A percentile compares a stretch with the other conserved stretches of the same genome.
phyloP scores from a whole-genome alignment of 768 basidiomycete species.

The Mycena galopus region DNA sequence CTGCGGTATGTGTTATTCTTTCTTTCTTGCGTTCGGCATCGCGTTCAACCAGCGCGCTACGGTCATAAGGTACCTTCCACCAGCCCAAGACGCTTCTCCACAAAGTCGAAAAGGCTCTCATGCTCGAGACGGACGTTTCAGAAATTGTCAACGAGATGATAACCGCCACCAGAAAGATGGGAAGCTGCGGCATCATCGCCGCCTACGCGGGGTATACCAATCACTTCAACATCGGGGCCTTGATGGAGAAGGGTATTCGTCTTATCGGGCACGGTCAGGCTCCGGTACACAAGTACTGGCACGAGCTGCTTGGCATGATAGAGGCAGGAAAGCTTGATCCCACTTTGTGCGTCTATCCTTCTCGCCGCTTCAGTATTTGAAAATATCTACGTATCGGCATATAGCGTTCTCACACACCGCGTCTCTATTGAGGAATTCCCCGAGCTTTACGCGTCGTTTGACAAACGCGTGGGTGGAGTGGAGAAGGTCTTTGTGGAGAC shows the following conservation, averaged over 20 bases:
- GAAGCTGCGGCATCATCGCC: conserved; percentile 73
- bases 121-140: conserved; percentile 81
- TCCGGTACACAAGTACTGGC: conserved; percentile 81
- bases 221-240: conserved; percentile 75
- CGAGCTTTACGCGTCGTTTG: conserved; percentile 74
- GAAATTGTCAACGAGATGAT: conserved; percentile 71
- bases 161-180: conserved; percentile 65
- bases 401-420: conserved; percentile 67
- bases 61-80: conserved; percentile 69
- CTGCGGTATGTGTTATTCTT: conserved; percentile 48
- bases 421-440: conserved; percentile 76
- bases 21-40: neutral
- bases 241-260: conserved; percentile 84
- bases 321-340: conserved; percentile 75
- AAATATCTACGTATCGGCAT: neutral
- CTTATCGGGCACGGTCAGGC: conserved; percentile 84
- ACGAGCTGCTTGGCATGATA: conserved; percentile 77
- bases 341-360: conserved; percentile 55
- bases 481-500: conserved; percentile 85
- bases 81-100: conserved; percentile 75
- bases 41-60: too few relatives aligned
- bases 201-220: conserved; percentile 79
- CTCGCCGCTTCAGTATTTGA: too few relatives aligned
- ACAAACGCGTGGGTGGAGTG: conserved; percentile 66
- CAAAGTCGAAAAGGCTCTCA: conserved; percentile 76